Percentiles rank a stretch among this genome's conserved stretches.
These are phyloP conservation scores for Talaromyces stipitatus DNA, from an alignment of 495 filamentous ascomycete genomes.

Conservation along the genomic window DNA sequence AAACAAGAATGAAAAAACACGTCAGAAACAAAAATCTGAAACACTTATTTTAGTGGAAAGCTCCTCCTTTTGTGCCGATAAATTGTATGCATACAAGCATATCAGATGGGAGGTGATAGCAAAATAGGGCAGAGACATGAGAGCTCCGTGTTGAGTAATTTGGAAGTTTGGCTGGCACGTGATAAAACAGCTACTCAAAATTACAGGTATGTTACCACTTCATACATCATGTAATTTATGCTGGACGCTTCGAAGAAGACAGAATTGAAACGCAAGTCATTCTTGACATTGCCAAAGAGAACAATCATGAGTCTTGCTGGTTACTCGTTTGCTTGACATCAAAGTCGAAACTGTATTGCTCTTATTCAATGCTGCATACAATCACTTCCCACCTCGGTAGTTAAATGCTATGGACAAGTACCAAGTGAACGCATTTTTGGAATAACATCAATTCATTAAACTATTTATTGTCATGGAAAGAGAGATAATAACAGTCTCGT, in stretches of 20 bases:
- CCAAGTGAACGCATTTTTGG: not conserved
- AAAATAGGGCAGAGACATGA: slow-evolving; percentile 3
- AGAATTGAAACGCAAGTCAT: not conserved
- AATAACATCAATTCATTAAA: slow-evolving; percentile 3
- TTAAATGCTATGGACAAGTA: not conserved
- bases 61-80: not conserved
- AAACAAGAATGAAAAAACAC: not conserved
- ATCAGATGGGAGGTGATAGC: not conserved
- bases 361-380: too few species aligned
- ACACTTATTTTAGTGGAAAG: not conserved
- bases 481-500: not conserved
- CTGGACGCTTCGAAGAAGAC: not conserved
- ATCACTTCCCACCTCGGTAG: not conserved
- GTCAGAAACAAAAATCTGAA: not conserved
- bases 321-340: too few species aligned
- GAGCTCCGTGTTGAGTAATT: slow-evolving; percentile 1
- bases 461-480: slow-evolving; percentile 1
- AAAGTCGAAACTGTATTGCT: too few species aligned
- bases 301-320: not conserved
- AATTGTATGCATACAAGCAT: not conserved
- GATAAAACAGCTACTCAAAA: not conserved
- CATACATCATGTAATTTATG: not conserved
- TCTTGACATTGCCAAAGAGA: not conserved
- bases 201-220: not conserved
- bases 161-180: slow-evolving; percentile 1